Base-by-base conservation (phyloP, 768 basidiomycete species). In the Phylloporus scabripes region DNA sequence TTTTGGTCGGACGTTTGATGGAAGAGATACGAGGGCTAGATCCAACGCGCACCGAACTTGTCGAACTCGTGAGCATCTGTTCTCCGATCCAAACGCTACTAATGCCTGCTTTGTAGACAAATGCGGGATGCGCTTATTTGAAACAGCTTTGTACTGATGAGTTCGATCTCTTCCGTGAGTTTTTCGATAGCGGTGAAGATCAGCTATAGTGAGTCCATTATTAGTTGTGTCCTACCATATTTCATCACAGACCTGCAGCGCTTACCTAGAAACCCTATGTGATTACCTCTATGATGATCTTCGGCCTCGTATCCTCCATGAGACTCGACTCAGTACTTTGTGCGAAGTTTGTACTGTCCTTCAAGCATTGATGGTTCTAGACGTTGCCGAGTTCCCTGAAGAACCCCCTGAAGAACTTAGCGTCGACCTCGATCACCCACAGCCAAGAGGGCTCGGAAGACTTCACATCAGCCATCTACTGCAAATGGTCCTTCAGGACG, bases 291-390 rank as follows among this genome's bases (percentile, higher is more conserved):
- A 94, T 63, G 96, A 98, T 63, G 92, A 94, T 55, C 80, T 99
- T 1, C 87, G 95, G 1, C 96, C 95, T 5, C 83, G 94, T 5
- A 97, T 99, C 53, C 77, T 97, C 2, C 94, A 97, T 58, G 95
- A 97, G 61, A 84, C 86, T 0, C 82, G 87, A 5, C 79, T 99
- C 40, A 85, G 85, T 1, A 83, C 83, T 0, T 80, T 99, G 1
- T 94, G 93, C 63, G 89, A 94, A 64, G 91, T 97, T 21, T 99
- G 95, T 73, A 97, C 92, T 0, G 91, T 99, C 17, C 75, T 99
- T 3, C 90, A 94, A 63, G 95, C 94, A 0, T 75, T 98, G 36
- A 97, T 98, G 92, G 88, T 97, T 4, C 81, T 93, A 24, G 93
- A 95, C 60, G 74, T 88, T 15, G 72, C 79, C 0, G 67, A 69